Evolutionary conservation across 495 filamentous ascomycete genomes (phyloP), one percentile per base, ranked within the genome.

Genomic region (Neurospora sp.): DNA sequence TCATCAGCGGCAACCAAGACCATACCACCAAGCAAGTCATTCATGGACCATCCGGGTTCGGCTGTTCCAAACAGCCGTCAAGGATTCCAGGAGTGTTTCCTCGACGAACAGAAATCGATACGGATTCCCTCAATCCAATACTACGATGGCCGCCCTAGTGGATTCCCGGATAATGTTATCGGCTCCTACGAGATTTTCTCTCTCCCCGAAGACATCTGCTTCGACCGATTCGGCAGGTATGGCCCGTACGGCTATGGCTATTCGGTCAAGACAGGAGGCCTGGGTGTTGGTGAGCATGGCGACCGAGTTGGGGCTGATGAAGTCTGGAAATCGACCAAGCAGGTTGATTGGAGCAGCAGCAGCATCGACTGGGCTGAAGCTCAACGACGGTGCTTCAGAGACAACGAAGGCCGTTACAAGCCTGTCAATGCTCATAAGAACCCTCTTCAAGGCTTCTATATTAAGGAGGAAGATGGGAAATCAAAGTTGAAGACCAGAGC

Each of bases 161-260:
- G 94, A 0, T 94, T 96, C 80, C 96, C 96, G 1, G 89, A 93
- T 44, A 86, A 92, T 69, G 86, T 92, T 3, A 88, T 96, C 77
- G 96, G 96, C 4, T 94, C 91, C 0, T 91, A 97, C 78, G 87
- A 91, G 5, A 82, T 96, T 59, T 80, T 98, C 6, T 94, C 90
- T 0, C 85, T 97, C 38, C 90, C 89, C 39, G 89, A 97, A 72
- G 92, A 97, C 78, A 87, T 98, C 70, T 99, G 96, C 83, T 98
- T 97, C 81, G 96, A 99, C 70, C 88, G 96, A 3, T 96, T 91
- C 81, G 96, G 96, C 11, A 87, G 93, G 72, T 86, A 95, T 37
- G 96, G 94, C 0, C 91, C 94, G 0, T 99, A 99, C 76, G 96
- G 96, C 0, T 88, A 91, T 70, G 96, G 96, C 18, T 98, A 98